Evolutionary conservation across 139 green algal species (phyloP).

Genomic region (Pedinophyceae sp.): DNA sequence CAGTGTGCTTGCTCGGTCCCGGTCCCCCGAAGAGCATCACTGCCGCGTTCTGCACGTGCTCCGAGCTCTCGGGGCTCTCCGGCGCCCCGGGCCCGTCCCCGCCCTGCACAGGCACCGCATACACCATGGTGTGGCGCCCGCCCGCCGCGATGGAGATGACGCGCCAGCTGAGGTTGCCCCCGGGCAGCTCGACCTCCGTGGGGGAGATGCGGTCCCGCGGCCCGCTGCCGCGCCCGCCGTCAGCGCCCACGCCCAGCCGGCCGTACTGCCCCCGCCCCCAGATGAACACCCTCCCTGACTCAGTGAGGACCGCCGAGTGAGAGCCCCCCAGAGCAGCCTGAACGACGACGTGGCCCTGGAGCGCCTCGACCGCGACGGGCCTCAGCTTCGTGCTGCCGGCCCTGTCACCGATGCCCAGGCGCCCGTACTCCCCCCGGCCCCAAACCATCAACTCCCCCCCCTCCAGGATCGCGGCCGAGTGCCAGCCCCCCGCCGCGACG

Average conservation of each 20-base stretch:
- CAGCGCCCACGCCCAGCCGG: slow-evolving; percentile 23
- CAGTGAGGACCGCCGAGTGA: slow-evolving; percentile 48
- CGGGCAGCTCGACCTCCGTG: slow-evolving; percentile 37
- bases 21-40: no score
- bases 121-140: slow-evolving; percentile 7
- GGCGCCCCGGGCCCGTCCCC: no score
- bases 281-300: slow-evolving; percentile 47
- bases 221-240: slow-evolving; percentile 1
- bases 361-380: slow-evolving; percentile 34
- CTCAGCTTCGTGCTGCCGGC: slow-evolving; percentile 47
- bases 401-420: slow-evolving; percentile 63
- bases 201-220: slow-evolving; percentile 38
- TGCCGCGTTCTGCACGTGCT: no score
- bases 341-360: slow-evolving; percentile 5
- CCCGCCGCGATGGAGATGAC: slow-evolving; percentile 34
- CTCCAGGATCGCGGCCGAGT: slow-evolving; percentile 42
- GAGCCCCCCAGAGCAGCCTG: slow-evolving; percentile 53
- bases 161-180: slow-evolving; percentile 24
- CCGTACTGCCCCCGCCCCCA: slow-evolving; percentile 65
- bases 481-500: slow-evolving; percentile 67
- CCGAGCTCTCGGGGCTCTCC: no score
- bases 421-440: slow-evolving; percentile 77
- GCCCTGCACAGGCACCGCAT: not conserved
- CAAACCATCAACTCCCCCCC: slow-evolving; percentile 3
- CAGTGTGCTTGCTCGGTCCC: no score